These are phyloP conservation scores for Beauveria caledonica DNA, from an alignment of 2,329 filamentous ascomycete genomes.

Conservation along the genomic window DNA sequence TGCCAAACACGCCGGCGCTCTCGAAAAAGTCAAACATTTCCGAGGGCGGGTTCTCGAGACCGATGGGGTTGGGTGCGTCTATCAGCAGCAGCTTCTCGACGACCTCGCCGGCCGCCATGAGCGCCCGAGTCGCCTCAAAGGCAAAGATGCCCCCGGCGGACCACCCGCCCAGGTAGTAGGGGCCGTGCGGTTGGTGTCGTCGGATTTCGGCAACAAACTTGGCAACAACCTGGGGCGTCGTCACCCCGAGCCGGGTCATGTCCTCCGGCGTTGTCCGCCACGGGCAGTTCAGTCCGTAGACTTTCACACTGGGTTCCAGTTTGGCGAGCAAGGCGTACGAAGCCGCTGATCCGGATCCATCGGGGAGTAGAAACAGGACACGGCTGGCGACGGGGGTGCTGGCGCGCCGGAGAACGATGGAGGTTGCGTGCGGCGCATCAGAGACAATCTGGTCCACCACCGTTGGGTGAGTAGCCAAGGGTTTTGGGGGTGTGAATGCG, in stretches of 20 bases:
- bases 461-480: background rate
- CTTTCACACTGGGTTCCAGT: background rate
- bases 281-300: constrained; percentile 29
- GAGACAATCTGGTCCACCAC: background rate
- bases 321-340: constrained; percentile 17
- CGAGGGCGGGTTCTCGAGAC: constrained; percentile 57
- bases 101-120: constrained; percentile 46
- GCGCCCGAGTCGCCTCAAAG: constrained; percentile 29
- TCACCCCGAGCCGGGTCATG: constrained; percentile 32
- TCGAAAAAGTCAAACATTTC: constrained; percentile 64
- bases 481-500: background rate
- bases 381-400: background rate
- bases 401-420: constrained; percentile 17
- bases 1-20: constrained; percentile 62
- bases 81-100: constrained; percentile 57
- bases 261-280: constrained; percentile 30
- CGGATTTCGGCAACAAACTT: background rate
- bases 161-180: no score
- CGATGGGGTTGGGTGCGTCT: constrained; percentile 58
- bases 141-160: no score
- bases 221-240: constrained; percentile 14
- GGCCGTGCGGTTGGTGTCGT: no score
- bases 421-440: constrained; percentile 16
- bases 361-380: constrained; percentile 21
- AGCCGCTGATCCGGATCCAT: constrained; percentile 22